Conservation (phyloP, 257 asterid species). For the Solanum chiquidenum region DNA sequence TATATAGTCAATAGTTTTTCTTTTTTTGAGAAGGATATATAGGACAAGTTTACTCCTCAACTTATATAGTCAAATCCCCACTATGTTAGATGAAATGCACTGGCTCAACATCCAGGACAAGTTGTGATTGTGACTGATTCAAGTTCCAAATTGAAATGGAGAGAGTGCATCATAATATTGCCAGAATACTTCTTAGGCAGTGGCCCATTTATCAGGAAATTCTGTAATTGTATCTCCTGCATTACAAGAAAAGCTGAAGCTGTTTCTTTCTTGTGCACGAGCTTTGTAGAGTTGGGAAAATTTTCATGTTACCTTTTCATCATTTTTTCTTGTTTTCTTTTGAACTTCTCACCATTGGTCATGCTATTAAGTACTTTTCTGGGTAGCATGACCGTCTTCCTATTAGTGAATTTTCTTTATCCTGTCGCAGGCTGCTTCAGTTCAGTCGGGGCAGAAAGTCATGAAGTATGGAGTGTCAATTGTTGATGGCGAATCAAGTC, state of each 20-base stretch:
- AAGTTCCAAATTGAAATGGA: background rate
- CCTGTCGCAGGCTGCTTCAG: conserved; percentile 66
- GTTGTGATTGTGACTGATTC: background rate
- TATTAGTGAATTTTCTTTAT: background rate
- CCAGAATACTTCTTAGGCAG: background rate
- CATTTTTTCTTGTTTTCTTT: background rate
- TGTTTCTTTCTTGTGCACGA: background rate
- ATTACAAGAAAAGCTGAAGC: background rate
- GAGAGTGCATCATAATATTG: background rate
- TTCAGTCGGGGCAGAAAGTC: conserved; percentile 59
- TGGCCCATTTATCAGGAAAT: background rate
- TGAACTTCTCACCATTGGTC: background rate
- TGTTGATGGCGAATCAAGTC: conserved; percentile 49
- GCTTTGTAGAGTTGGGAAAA: background rate
- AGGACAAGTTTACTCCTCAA: background rate
- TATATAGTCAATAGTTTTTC: background rate
- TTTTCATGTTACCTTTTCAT: background rate
- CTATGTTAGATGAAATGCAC: background rate
- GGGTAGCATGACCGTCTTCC: background rate
- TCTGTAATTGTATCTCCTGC: background rate
- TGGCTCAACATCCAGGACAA: background rate
- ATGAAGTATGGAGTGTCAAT: conserved; percentile 74
- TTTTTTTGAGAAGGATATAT: background rate
- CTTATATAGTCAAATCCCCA: background rate
- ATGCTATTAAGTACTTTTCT: background rate